Percentiles rank a stretch among this genome's conserved stretches.
These are phyloP conservation scores for Fusarium sterilihyphosum DNA, from an alignment of 2,329 filamentous ascomycete genomes.

Conservation along the genomic window DNA sequence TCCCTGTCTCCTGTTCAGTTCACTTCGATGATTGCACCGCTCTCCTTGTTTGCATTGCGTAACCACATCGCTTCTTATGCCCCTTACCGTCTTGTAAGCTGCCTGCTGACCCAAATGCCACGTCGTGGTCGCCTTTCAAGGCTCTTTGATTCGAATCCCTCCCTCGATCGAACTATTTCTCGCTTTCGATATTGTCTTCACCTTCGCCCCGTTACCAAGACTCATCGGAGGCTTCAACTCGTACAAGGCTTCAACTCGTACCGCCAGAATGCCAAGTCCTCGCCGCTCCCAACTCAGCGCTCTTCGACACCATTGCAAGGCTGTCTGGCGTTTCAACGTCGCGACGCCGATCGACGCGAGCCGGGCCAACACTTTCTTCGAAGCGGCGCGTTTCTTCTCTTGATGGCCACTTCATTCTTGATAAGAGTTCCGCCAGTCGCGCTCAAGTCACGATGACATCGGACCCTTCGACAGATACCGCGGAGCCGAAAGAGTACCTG, in stretches of 20 bases:
- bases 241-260: not conserved
- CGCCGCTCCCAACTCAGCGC: not conserved
- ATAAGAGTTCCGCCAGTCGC: too few species aligned
- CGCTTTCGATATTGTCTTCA: too few species aligned
- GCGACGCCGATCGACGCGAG: too few species aligned
- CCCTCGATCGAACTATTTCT: not conserved
- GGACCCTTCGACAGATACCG: too few species aligned
- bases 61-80: too few species aligned
- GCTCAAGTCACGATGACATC: not conserved
- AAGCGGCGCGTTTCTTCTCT: not conserved
- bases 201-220: fast-evolving
- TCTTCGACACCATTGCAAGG: not conserved
- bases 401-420: too few species aligned
- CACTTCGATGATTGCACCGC: not conserved
- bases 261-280: not conserved
- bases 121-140: not conserved
- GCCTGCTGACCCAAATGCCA: not conserved
- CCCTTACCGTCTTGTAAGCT: fast-evolving
- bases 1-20: too few species aligned
- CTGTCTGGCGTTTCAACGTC: too few species aligned
- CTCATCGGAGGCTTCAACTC: too few species aligned
- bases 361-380: fast-evolving
- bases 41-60: not conserved
- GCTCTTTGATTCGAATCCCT: not conserved
- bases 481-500: not conserved